Evolutionary conservation across 1,284 basidiomycete species (phyloP).

Genomic region (Trichosporon sp.): DNA sequence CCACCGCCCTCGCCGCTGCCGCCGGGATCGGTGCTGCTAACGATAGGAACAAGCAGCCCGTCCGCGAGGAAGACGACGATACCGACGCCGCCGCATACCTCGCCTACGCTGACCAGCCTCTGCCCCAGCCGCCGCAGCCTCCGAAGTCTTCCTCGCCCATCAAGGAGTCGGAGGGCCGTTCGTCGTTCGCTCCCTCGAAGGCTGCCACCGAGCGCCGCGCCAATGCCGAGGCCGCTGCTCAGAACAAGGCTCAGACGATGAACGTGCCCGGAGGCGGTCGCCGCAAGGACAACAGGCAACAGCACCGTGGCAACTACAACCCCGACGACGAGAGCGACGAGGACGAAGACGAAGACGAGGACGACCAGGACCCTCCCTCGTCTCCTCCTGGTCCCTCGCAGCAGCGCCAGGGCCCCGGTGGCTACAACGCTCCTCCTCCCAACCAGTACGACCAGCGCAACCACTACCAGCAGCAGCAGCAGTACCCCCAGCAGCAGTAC

Average conservation of each 20-base stretch:
- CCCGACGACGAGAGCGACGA: constrained; percentile 60
- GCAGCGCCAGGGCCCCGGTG: neutral
- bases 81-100: constrained; percentile 49
- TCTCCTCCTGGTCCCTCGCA: constrained; percentile 4
- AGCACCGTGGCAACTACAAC: constrained; percentile 20
- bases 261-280: constrained; percentile 52
- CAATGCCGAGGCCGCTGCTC: constrained; percentile 66
- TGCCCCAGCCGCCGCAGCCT: constrained; percentile 18
- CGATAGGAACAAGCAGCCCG: neutral
- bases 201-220: constrained; percentile 79
- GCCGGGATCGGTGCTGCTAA: constrained; percentile 16
- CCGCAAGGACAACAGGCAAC: constrained; percentile 24
- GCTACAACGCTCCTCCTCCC: constrained; percentile 3
- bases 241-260: constrained; percentile 67
- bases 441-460: constrained; percentile 5
- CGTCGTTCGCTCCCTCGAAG: constrained; percentile 80
- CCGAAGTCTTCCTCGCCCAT: neutral
- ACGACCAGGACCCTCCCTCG: constrained; percentile 45
- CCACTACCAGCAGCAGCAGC: constrained; percentile 22
- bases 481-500: constrained; percentile 13
- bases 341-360: constrained; percentile 72
- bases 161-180: constrained; percentile 59
- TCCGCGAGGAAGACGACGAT: constrained; percentile 32
- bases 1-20: neutral
- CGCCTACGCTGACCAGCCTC: constrained; percentile 47